Evolutionary conservation across 2,329 filamentous ascomycete species (phyloP).

Genomic region (Paraphoma sp.): DNA sequence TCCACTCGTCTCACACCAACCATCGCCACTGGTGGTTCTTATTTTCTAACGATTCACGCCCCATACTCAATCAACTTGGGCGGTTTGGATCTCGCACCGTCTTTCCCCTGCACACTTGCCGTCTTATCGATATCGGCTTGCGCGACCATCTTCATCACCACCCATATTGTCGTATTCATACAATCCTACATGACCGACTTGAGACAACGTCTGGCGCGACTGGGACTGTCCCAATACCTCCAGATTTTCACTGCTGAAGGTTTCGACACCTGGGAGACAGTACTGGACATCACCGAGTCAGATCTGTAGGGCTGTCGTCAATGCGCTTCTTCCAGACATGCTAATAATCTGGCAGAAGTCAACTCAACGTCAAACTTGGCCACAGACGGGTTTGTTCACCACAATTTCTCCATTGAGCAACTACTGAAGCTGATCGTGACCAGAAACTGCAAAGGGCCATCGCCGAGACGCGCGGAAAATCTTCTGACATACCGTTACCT

Average conservation of each 20-base stretch:
- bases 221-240: slow-evolving; percentile 81
- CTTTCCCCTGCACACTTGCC: slow-evolving; percentile 6
- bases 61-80: slow-evolving; percentile 63
- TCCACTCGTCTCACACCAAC: slow-evolving; percentile 9
- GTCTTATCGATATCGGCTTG: slow-evolving; percentile 9
- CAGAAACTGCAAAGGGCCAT: slow-evolving; percentile 86
- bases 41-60: slow-evolving; percentile 60
- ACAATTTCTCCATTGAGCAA: background rate
- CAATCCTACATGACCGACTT: slow-evolving; percentile 67
- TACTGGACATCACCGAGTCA: slow-evolving; percentile 83
- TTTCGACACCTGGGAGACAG: slow-evolving; percentile 84
- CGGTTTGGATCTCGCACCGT: slow-evolving; percentile 5
- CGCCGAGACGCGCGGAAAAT: slow-evolving; percentile 70
- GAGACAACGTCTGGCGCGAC: slow-evolving; percentile 70
- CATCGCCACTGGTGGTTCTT: slow-evolving; percentile 30
- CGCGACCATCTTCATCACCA: slow-evolving; percentile 8
- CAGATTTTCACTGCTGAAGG: slow-evolving; percentile 76
- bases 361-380: slow-evolving; percentile 78
- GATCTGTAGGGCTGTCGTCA: slow-evolving; percentile 67
- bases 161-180: slow-evolving; percentile 5
- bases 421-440: slow-evolving; percentile 4
- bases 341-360: slow-evolving; percentile 61
- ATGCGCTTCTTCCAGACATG: slow-evolving; percentile 1
- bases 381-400: slow-evolving; percentile 72
- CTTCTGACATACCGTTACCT: slow-evolving; percentile 45